phyloP scores from a whole-genome alignment of 1,284 basidiomycete genomes.

The Coniferiporia sulphurascens region DNA sequence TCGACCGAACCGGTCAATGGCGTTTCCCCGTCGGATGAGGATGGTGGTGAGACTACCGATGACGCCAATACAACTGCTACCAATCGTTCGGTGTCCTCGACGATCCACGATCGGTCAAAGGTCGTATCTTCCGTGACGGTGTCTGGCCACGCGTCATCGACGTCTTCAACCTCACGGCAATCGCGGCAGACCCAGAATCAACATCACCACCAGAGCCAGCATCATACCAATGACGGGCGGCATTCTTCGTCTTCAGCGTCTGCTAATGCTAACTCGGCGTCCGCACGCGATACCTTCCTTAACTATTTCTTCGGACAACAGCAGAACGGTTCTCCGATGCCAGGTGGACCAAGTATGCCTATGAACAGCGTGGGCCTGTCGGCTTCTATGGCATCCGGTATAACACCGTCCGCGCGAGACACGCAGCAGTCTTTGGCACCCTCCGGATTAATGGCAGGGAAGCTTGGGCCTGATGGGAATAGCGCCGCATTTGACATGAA shows the following conservation, averaged over 20 bases:
- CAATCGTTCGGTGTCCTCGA: slow-evolving; percentile 74
- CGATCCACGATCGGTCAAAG: slow-evolving; percentile 63
- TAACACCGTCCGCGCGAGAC: slow-evolving; percentile 55
- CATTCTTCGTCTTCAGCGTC: slow-evolving; percentile 14
- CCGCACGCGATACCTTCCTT: slow-evolving; percentile 84
- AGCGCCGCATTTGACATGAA: slow-evolving; percentile 97
- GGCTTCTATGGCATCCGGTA: slow-evolving; percentile 21
- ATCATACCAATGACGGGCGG: slow-evolving; percentile 2
- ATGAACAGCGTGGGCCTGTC: slow-evolving; percentile 20
- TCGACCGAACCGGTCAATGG: slow-evolving; percentile 57
- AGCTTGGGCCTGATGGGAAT: slow-evolving; percentile 64
- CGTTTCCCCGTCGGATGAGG: slow-evolving; percentile 41
- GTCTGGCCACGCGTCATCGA: slow-evolving; percentile 20
- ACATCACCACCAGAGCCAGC: slow-evolving; percentile 4
- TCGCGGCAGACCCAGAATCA: slow-evolving; percentile 19
- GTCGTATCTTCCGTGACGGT: slow-evolving; percentile 18
- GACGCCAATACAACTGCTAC: slow-evolving; percentile 58
- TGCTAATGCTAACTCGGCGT: slow-evolving; percentile 39
- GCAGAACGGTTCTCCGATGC: slow-evolving; percentile 57
- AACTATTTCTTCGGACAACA: slow-evolving; percentile 95
- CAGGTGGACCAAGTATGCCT: slow-evolving; percentile 35
- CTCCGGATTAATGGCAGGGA: slow-evolving; percentile 60
- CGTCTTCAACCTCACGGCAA: slow-evolving; percentile 15
- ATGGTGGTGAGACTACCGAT: slow-evolving; percentile 53
- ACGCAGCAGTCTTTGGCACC: slow-evolving; percentile 45